Evolutionary conservation across 805 yeast genomes (phyloP).

Genomic region (Spathaspora sp.): DNA sequence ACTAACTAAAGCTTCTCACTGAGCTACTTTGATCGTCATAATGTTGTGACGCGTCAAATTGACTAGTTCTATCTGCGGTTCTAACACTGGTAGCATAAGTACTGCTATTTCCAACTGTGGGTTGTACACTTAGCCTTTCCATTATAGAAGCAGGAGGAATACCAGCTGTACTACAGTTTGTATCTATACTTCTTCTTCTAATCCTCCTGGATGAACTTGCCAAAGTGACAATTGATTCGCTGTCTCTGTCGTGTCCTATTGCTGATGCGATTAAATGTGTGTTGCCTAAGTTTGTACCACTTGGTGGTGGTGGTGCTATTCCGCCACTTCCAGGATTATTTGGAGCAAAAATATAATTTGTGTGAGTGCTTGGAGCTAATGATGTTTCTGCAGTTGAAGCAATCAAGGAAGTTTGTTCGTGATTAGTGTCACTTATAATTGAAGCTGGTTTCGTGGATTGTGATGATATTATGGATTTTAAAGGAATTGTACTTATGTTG

Average conservation of each 20-base stretch:
- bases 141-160: constrained; percentile 72
- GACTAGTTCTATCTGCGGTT: constrained; percentile 9
- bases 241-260: constrained; percentile 27
- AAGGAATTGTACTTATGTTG: constrained; percentile 46
- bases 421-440: constrained; percentile 27
- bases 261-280: neutral
- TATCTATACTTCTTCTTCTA: constrained; percentile 42
- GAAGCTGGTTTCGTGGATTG: constrained; percentile 40
- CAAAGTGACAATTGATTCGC: constrained; percentile 40
- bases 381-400: constrained; percentile 52
- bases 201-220: constrained; percentile 38
- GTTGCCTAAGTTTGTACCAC: neutral
- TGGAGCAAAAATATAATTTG: constrained; percentile 5
- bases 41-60: constrained; percentile 4
- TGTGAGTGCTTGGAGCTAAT: constrained; percentile 38
- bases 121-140: constrained; percentile 44
- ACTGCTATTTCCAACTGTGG: constrained; percentile 24
- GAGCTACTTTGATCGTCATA: constrained; percentile 11
- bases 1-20: constrained; percentile 2
- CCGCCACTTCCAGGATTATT: constrained; percentile 12
- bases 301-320: neutral
- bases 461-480: constrained; percentile 41
- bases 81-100: constrained; percentile 15
- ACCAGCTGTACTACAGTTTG: constrained; percentile 64
- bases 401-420: constrained; percentile 28